Percentiles rank a stretch among this genome's conserved stretches.
These are phyloP conservation scores for Trichopus zeylanicus DNA, from an alignment of 116 monocot genomes.

Conservation along the genomic window DNA sequence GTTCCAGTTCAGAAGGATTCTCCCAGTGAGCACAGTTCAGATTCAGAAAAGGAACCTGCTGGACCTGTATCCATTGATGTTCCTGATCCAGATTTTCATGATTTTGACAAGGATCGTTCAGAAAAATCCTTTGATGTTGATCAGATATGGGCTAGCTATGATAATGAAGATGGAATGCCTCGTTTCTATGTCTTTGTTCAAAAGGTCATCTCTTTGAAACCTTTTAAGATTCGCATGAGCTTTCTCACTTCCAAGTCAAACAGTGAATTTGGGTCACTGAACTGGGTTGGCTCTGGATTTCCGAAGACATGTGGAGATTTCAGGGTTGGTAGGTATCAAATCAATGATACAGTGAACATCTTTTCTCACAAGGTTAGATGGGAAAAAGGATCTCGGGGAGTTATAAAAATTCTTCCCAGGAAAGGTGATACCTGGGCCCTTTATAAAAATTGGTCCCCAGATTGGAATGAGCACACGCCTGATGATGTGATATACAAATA, in stretches of 20 bases:
- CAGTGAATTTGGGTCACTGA: conserved; percentile 43
- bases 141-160: conserved; percentile 75
- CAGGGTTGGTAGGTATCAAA: conserved; percentile 36
- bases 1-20: conserved; percentile 2
- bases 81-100: conserved; percentile 69
- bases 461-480: conserved; percentile 75
- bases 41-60: conserved; percentile 8
- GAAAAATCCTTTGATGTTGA: conserved; percentile 44
- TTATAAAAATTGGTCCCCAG: conserved; percentile 70
- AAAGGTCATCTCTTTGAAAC: conserved; percentile 57
- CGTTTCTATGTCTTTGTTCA: conserved; percentile 61
- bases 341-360: conserved; percentile 51
- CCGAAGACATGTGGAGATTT: conserved; percentile 69
- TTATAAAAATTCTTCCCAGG: conserved; percentile 59
- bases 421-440: conserved; percentile 85
- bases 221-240: conserved; percentile 65
- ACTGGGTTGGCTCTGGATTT: conserved; percentile 64
- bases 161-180: conserved; percentile 82
- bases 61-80: conserved; percentile 36
- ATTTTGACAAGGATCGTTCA: conserved; percentile 60
- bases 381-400: conserved; percentile 45
- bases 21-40: background rate
- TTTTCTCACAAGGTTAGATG: conserved; percentile 73
- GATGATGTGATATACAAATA: conserved; percentile 66
- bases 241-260: conserved; percentile 68